These are phyloP conservation scores for Skeletonema marinoi DNA, from an alignment of 108 stramenopile species.

Conservation along the genomic window DNA sequence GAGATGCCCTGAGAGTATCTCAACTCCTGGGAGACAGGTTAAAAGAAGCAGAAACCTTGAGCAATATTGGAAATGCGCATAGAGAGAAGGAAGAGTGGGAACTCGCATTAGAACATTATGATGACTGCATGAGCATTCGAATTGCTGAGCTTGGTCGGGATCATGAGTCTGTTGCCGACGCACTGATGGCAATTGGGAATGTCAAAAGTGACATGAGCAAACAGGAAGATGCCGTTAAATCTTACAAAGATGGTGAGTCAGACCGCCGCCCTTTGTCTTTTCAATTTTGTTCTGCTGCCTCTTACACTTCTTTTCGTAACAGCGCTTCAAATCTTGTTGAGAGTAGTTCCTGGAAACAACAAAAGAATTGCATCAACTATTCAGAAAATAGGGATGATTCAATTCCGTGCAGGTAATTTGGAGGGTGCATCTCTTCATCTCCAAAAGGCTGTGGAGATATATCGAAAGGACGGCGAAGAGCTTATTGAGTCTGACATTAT, in stretches of 20 bases:
- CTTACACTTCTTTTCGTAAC: slow-evolving; percentile 2
- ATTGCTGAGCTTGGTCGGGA: slow-evolving; percentile 63
- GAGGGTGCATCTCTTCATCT: slow-evolving; percentile 53
- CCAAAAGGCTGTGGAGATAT: slow-evolving; percentile 61
- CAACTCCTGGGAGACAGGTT: slow-evolving; percentile 58
- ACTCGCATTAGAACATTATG: slow-evolving; percentile 67
- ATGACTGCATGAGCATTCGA: slow-evolving; percentile 69
- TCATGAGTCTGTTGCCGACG: slow-evolving; percentile 71
- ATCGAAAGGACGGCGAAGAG: slow-evolving; percentile 44
- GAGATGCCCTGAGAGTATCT: slow-evolving; percentile 64
- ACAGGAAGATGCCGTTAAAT: slow-evolving; percentile 57
- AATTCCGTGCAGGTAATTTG: slow-evolving; percentile 59
- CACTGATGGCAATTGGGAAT: slow-evolving; percentile 68
- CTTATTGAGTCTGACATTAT: slow-evolving; percentile 55
- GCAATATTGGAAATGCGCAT: slow-evolving; percentile 79
- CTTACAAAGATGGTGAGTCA: slow-evolving; percentile 71
- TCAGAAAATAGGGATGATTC: slow-evolving; percentile 71
- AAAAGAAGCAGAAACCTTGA: slow-evolving; percentile 73
- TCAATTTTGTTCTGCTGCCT: neutral
- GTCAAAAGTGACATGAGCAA: slow-evolving; percentile 61
- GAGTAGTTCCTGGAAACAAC: slow-evolving; percentile 46
- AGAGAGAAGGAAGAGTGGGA: slow-evolving; percentile 63
- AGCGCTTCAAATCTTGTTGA: slow-evolving; percentile 42
- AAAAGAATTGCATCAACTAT: slow-evolving; percentile 61
- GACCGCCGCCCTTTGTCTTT: neutral